phyloP scores from a whole-genome alignment of 768 basidiomycete species.

The Mycena rosella region DNA sequence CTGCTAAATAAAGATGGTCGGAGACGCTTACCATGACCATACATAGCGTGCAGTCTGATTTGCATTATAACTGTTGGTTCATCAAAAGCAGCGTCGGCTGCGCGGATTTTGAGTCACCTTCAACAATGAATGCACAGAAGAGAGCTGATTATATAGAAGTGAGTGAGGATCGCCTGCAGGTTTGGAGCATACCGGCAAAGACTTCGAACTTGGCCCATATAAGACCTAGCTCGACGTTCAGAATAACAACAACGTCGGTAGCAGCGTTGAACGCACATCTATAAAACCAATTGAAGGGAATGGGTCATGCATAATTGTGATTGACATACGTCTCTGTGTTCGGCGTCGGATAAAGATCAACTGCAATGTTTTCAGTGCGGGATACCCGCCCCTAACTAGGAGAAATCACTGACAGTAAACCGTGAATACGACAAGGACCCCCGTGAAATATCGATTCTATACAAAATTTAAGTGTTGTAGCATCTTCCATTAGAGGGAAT shows the following conservation, averaged over 20 bases:
- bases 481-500: not conserved
- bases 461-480: not conserved
- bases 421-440: conserved; percentile 27
- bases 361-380: conserved; percentile 9
- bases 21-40: conserved; percentile 22
- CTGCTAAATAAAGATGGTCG: too few species aligned
- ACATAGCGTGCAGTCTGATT: conserved; percentile 34
- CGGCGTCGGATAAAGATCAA: conserved; percentile 32
- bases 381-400: not conserved
- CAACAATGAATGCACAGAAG: conserved; percentile 36
- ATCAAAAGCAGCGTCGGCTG: not conserved
- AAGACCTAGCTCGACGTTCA: conserved; percentile 10
- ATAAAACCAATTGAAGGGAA: not conserved
- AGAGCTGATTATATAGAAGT: conserved; percentile 12
- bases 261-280: conserved; percentile 17
- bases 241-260: not conserved
- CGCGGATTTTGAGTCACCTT: conserved; percentile 19
- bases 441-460: conserved; percentile 36
- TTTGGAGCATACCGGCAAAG: conserved; percentile 19
- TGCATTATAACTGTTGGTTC: conserved; percentile 34
- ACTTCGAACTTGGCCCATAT: conserved; percentile 36
- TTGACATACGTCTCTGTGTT: conserved; percentile 26
- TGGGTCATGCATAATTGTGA: not conserved
- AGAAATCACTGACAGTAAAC: conserved; percentile 26
- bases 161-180: not conserved